Conservation (phyloP, 2,329 filamentous ascomycete genomes). For the Aspergillus oerlinghausenensis region DNA sequence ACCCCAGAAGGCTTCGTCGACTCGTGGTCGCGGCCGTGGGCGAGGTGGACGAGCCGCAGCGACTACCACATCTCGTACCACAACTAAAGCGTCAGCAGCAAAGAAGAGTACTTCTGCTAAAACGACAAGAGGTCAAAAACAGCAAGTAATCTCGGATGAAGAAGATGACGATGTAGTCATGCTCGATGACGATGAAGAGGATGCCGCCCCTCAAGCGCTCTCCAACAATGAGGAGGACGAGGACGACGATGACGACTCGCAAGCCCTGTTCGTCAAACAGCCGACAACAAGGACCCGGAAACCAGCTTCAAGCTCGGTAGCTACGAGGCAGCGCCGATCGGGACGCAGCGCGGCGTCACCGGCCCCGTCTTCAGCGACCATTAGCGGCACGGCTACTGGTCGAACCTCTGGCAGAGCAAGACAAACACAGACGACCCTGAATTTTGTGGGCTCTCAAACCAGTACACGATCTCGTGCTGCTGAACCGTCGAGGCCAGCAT, state of each 20-base stretch:
- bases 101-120: slow-evolving; percentile 19
- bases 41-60: slow-evolving; percentile 42
- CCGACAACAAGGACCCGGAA: slow-evolving; percentile 24
- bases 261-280: slow-evolving; percentile 41
- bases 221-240: slow-evolving; percentile 26
- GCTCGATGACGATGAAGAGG: slow-evolving; percentile 31
- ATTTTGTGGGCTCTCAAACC: slow-evolving; percentile 38
- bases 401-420: slow-evolving; percentile 22
- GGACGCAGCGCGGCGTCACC: slow-evolving; percentile 27
- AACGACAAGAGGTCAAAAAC: slow-evolving; percentile 23
- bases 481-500: slow-evolving; percentile 11
- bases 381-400: slow-evolving; percentile 23
- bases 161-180: slow-evolving; percentile 40
- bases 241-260: slow-evolving; percentile 34
- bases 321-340: slow-evolving; percentile 21
- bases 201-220: slow-evolving; percentile 25
- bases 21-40: slow-evolving; percentile 46
- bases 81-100: slow-evolving; percentile 26
- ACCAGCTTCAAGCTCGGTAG: slow-evolving; percentile 13
- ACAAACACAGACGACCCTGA: slow-evolving; percentile 38
- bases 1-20: slow-evolving; percentile 34
- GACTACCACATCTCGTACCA: slow-evolving; percentile 33
- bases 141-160: slow-evolving; percentile 32
- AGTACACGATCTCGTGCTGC: slow-evolving; percentile 21
- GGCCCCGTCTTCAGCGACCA: slow-evolving; percentile 30